Base-by-base conservation (phyloP, 2,329 filamentous ascomycete genomes). In the Ceratocystis ficicola region DNA sequence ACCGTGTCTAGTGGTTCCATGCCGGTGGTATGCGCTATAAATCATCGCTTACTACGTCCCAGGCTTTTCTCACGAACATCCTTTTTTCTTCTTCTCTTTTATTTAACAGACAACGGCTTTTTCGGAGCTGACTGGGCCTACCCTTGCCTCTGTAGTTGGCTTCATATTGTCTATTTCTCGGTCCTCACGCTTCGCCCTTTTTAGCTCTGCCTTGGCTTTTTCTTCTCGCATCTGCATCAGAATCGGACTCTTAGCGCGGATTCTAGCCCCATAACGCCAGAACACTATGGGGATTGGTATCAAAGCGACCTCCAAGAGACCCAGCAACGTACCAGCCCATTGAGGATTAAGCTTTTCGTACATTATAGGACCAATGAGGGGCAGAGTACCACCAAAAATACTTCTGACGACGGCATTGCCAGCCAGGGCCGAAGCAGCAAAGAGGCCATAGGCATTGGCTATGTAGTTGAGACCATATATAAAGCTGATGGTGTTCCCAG, bases 401-500 rank as follows among this genome's bases (percentile, higher is more conserved):
- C 83, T 87, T 44, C 90, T 79, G 17, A 90, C 79, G 1, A 95
- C 87, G 0, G 87, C 83, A 70, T 94, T 95, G 0, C 89, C 88
- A 0, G 90, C 89, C 44, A 95, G 78, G 0, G 90, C 90, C 2
- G 85, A 89, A 0, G 90, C 90, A 0, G 90, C 86, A 72, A 91
- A 95, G 70, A 94, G 87, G 3, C 86, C 86, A 70, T 95, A 95
- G 5, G 85, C 84, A 61, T 87, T 82, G 0, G 89, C 88, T 2
- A 95, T 77, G 73, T 95, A 95, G 71, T 90, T 94, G 5, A 81
- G 83, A 0, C 86, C 83, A 72, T 95, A 94, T 72, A 95, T 92
- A 76, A 95, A 95, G 46, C 89, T 84, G 2, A 85, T 80, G 7
- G 83, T 86, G 71, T 93, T 94, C 0, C 90, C 90, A 0, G 82